Evolutionary conservation across 345 rosid species (phyloP).

Genomic region (Tarenaya hassleriana): DNA sequence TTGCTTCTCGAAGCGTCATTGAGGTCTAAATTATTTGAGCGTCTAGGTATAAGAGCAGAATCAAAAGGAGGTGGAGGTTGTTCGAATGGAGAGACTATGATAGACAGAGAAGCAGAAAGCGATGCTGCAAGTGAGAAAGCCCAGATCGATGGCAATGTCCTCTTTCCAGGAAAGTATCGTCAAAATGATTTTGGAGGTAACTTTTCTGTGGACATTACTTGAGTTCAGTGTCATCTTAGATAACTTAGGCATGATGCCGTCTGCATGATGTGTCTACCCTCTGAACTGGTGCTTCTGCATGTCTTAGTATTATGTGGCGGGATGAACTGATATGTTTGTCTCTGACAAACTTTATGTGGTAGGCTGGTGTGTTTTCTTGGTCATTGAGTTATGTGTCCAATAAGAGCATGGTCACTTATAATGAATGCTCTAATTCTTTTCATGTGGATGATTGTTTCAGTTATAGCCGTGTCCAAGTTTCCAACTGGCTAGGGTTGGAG

Average conservation of each 20-base stretch:
- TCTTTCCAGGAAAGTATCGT: constrained; percentile 37
- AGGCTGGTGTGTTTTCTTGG: no score
- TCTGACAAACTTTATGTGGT: no score
- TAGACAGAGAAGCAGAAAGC: constrained; percentile 44
- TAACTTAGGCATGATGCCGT: no score
- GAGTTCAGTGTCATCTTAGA: no score
- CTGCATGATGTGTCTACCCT: no score
- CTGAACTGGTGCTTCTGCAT: no score
- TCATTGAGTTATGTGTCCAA: not conserved
- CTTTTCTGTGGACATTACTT: not conserved
- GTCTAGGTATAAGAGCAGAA: constrained; percentile 43
- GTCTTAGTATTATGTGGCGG: no score
- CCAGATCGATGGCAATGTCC: constrained; percentile 42
- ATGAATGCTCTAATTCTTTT: not conserved
- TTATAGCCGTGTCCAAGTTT: constrained; percentile 9
- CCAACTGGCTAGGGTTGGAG: constrained; percentile 9
- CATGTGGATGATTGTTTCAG: not conserved
- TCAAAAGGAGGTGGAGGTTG: constrained; percentile 38
- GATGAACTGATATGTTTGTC: no score
- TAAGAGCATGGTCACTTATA: constrained; percentile 1
- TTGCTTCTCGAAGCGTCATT: constrained; percentile 75
- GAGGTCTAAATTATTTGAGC: constrained; percentile 76
- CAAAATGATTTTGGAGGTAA: constrained; percentile 47
- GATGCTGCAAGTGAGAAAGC: constrained; percentile 61
- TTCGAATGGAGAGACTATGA: constrained; percentile 32